Evolutionary conservation across 2,329 filamentous ascomycete genomes (phyloP).

Genomic region (Cladorrhinum sp.): DNA sequence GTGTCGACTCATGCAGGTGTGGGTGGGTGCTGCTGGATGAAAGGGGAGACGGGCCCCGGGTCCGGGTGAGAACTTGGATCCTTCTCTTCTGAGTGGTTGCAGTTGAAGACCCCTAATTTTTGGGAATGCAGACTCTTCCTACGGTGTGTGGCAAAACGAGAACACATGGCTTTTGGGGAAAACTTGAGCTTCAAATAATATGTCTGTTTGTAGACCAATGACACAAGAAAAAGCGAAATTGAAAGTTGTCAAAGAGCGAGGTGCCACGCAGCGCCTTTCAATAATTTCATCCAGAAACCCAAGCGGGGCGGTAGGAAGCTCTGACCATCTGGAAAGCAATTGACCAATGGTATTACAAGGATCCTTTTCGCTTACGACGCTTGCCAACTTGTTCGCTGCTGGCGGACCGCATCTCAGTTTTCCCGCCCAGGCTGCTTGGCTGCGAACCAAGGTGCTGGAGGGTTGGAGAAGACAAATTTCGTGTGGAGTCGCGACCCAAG

Average conservation of each 20-base stretch:
- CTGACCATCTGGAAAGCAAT: neutral
- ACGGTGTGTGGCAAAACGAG: neutral
- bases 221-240: neutral
- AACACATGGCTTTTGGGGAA: neutral
- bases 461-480: constrained; percentile 22
- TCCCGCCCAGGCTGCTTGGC: constrained; percentile 1
- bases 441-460: neutral
- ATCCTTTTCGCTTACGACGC: neutral
- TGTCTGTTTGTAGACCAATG: neutral
- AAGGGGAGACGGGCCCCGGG: neutral
- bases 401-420: constrained; percentile 5
- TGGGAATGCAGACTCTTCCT: neutral
- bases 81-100: neutral
- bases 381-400: neutral
- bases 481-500: constrained; percentile 16
- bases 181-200: neutral
- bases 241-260: neutral
- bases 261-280: neutral
- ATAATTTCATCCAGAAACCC: neutral
- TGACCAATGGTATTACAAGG: constrained; percentile 2
- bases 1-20: neutral
- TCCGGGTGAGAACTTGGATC: neutral
- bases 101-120: neutral
- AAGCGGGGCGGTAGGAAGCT: neutral
- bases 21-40: neutral